A percentile compares a stretch with the other conserved stretches of the same genome.
Evolutionary conservation across 768 basidiomycete genomes (phyloP).

Genomic region (Crucibulum laeve): DNA sequence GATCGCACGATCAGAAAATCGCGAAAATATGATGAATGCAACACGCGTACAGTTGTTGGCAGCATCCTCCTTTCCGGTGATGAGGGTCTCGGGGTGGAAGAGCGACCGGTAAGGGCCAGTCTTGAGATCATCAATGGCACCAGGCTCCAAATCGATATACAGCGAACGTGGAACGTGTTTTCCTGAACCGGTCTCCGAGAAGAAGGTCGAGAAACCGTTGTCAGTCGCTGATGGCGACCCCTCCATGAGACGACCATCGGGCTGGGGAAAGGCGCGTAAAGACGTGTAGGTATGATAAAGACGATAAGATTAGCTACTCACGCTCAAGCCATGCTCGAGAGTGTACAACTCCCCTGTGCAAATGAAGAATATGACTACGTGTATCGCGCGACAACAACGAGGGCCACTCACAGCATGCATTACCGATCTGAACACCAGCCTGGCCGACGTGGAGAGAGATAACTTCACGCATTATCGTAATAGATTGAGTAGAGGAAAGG

Average conservation of each 20-base stretch:
- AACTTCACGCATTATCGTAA: conserved; percentile 75
- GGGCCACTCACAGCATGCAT: conserved; percentile 83
- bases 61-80: conserved; percentile 98
- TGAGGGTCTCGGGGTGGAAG: conserved; percentile 96
- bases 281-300: conserved; percentile 3
- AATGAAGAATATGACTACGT: conserved; percentile 18
- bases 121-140: conserved; percentile 94
- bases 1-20: conserved; percentile 10
- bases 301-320: conserved; percentile 33
- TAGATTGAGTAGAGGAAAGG: background rate
- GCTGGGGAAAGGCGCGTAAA: conserved; percentile 43
- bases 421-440: conserved; percentile 92
- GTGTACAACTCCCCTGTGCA: conserved; percentile 92
- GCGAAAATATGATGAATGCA: conserved; percentile 6
- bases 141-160: conserved; percentile 94
- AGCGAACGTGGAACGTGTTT: conserved; percentile 97
- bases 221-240: conserved; percentile 67
- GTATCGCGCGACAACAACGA: conserved; percentile 5
- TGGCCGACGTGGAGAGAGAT: conserved; percentile 97
- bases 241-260: conserved; percentile 84
- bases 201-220: conserved; percentile 95
- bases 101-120: conserved; percentile 87
- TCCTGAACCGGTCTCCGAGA: conserved; percentile 89
- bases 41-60: conserved; percentile 91
- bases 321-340: conserved; percentile 93